Evolutionary conservation across 2,329 filamentous ascomycete genomes (phyloP), one percentile per base, ranked within the genome.

Genomic region (Xenoacremonium recifei): DNA sequence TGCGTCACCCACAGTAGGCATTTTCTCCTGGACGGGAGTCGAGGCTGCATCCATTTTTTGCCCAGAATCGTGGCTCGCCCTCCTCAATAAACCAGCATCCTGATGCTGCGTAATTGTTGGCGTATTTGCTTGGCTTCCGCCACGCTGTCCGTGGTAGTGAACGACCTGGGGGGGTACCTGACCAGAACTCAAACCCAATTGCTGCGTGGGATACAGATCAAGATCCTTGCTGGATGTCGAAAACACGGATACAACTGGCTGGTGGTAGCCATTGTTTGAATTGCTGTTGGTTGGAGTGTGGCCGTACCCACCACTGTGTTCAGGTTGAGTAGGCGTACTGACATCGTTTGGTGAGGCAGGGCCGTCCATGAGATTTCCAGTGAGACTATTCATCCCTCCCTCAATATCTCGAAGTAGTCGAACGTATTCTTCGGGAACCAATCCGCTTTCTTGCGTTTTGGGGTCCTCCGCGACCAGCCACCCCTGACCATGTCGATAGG

Each of bases 391-490:
- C 72, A 91, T 82, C 23, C 90, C 92, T 16, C 91, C 91, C 64
- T 96, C 90, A 41, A 97, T 96, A 59, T 97, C 90, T 35, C 90
- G 83, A 46, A 99, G 76, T 34, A 99, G 73, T 13, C 93, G 84
- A 31, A 99, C 93, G 61, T 97, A 99, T 65, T 95, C 91, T 66
- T 99, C 93, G 0, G 93, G 93, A 2, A 99, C 93, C 25, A 99
- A 76, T 1, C 93, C 93, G 58, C 89, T 95, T 68, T 99, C 93
- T 52, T 82, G 89, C 1, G 90, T 96, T 65, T 89, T 91, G 11
- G 92, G 91, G 59, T 99, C 93, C 68, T 96, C 89, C 4, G 93
- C 93, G 18, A 99, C 93, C 38, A 99, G 76, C 93, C 93, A 99
- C 41, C 93, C 93, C 67, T 97, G 90, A 13, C 92, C 92, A 61